Conservation (phyloP, 1,284 basidiomycete genomes). For the Sphagnurus paluster region DNA sequence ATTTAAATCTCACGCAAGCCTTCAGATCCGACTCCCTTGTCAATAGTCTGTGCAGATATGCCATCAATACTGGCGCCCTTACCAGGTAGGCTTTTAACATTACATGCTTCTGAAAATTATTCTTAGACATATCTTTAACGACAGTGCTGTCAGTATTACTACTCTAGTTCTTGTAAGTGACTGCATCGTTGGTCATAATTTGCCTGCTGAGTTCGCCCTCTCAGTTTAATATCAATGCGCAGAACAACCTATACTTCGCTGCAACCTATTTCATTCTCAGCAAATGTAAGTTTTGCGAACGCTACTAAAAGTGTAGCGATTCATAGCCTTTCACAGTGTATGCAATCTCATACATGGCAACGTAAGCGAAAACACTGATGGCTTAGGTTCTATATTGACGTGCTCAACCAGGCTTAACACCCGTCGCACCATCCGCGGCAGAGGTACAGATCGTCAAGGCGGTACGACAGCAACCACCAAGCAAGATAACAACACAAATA, state of each 20-base stretch:
- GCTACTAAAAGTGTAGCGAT: constrained; percentile 2
- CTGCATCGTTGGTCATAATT: background rate
- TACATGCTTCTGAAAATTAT: background rate
- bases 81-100: constrained; percentile 46
- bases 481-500: constrained; percentile 39
- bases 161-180: constrained; percentile 55
- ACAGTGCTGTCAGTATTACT: constrained; percentile 56
- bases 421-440: constrained; percentile 43
- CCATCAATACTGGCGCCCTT: constrained; percentile 60
- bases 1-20: background rate
- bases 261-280: constrained; percentile 61
- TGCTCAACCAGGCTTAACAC: constrained; percentile 46
- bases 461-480: constrained; percentile 23
- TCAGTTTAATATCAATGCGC: constrained; percentile 57
- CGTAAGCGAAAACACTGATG: constrained; percentile 39
- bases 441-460: constrained; percentile 43
- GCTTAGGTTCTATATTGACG: constrained; percentile 8
- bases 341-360: constrained; percentile 66
- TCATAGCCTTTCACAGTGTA: constrained; percentile 46
- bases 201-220: constrained; percentile 5
- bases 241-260: constrained; percentile 55
- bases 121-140: constrained; percentile 11
- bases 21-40: constrained; percentile 61
- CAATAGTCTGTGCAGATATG: constrained; percentile 44
- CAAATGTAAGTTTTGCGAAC: constrained; percentile 57